Conservation (phyloP, 2,329 filamentous ascomycete species). For the Paecilomyces fulvus region DNA sequence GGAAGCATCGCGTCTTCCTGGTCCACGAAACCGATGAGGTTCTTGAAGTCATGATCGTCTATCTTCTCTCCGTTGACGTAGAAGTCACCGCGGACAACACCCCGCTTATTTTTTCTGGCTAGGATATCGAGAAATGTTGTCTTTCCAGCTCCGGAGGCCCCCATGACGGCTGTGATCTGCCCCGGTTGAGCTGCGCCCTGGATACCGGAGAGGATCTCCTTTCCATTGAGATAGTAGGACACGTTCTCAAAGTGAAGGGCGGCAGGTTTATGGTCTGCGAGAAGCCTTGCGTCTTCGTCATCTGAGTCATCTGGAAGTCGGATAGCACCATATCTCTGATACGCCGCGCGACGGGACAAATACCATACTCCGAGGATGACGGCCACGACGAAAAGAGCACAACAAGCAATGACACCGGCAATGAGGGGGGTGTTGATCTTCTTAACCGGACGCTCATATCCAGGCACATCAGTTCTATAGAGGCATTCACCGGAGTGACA, state of each 20-base stretch:
- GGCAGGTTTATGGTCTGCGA: slow-evolving; percentile 86
- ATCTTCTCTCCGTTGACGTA: slow-evolving; percentile 92
- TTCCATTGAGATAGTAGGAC: slow-evolving; percentile 77
- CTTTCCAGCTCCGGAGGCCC: slow-evolving; percentile 92
- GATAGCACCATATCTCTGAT: slow-evolving; percentile 59
- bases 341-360: slow-evolving; percentile 62
- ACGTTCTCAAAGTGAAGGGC: slow-evolving; percentile 83
- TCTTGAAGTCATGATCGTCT: slow-evolving; percentile 73
- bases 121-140: slow-evolving; percentile 95
- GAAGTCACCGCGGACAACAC: slow-evolving; percentile 68
- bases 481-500: slow-evolving; percentile 88
- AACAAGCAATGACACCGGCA: slow-evolving; percentile 80
- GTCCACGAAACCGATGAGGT: slow-evolving; percentile 91
- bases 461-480: slow-evolving; percentile 84
- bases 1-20: slow-evolving; percentile 97
- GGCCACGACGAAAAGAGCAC: slow-evolving; percentile 78
- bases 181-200: slow-evolving; percentile 85
- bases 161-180: slow-evolving; percentile 97
- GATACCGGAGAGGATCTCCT: slow-evolving; percentile 70
- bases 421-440: slow-evolving; percentile 96
- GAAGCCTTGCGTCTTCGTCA: slow-evolving; percentile 76
- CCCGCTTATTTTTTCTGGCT: slow-evolving; percentile 93
- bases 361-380: slow-evolving; percentile 82
- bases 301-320: slow-evolving; percentile 76
- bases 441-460: slow-evolving; percentile 80